These are phyloP conservation scores for Cercospora sp. DNA, from an alignment of 2,329 filamentous ascomycete species.

Conservation along the genomic window DNA sequence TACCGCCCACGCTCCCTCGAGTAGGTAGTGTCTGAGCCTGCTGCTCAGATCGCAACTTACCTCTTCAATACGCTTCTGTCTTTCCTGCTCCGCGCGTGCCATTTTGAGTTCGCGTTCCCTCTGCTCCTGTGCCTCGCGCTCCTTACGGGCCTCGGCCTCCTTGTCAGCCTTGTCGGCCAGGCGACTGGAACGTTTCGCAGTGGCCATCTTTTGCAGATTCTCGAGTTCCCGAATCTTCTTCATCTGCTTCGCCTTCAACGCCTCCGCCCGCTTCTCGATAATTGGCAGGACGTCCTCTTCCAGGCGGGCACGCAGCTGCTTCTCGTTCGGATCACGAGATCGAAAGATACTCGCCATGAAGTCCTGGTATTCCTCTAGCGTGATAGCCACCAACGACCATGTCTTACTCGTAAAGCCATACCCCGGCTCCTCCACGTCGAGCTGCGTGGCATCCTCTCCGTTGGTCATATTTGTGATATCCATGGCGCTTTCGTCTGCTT, in stretches of 20 bases:
- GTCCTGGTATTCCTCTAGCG: slow-evolving; percentile 70
- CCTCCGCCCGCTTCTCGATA: slow-evolving; percentile 72
- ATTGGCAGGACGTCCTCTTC: slow-evolving; percentile 79
- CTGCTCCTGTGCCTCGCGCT: slow-evolving; percentile 68
- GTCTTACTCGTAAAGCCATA: slow-evolving; percentile 69
- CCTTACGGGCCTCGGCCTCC: slow-evolving; percentile 71
- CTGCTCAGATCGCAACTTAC: slow-evolving; percentile 37
- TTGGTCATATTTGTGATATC: slow-evolving; percentile 40
- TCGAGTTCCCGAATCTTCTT: slow-evolving; percentile 78
- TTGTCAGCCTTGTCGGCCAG: slow-evolving; percentile 80
- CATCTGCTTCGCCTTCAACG: slow-evolving; percentile 68
- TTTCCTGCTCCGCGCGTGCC: slow-evolving; percentile 60
- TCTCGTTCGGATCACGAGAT: slow-evolving; percentile 82
- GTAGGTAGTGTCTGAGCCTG: not conserved
- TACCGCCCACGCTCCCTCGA: slow-evolving; percentile 9
- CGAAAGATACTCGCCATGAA: slow-evolving; percentile 72
- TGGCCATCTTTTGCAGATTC: slow-evolving; percentile 82
- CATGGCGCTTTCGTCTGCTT: slow-evolving; percentile 44
- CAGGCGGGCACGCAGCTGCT: slow-evolving; percentile 69
- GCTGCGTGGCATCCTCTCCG: slow-evolving; percentile 32
- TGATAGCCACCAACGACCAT: slow-evolving; percentile 91
- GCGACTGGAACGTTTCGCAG: slow-evolving; percentile 88
- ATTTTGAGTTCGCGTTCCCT: slow-evolving; percentile 63
- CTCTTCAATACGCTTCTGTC: slow-evolving; percentile 65
- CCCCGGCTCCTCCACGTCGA: slow-evolving; percentile 44